A percentile compares a stretch with the other conserved stretches of the same genome.
Evolutionary conservation across 108 stramenopile genomes (phyloP).

Genomic region (Skeletonema potamos): DNA sequence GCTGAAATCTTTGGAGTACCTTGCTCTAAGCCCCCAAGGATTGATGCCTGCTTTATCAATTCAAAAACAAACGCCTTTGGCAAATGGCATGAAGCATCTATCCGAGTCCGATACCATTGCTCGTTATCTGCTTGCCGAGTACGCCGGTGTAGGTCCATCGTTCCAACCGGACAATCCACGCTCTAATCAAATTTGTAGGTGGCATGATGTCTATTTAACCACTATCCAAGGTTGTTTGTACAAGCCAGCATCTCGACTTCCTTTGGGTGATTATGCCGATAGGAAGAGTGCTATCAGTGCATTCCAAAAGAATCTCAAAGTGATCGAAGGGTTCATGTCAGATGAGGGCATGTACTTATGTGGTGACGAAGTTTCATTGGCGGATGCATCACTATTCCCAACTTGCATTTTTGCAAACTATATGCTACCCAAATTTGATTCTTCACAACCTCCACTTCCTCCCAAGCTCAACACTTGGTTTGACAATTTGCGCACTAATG

Average conservation of each 20-base stretch:
- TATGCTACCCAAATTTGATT: conserved; percentile 93
- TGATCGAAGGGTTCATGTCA: conserved; percentile 72
- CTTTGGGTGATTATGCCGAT: conserved; percentile 78
- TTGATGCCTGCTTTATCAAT: conserved; percentile 81
- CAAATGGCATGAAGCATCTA: conserved; percentile 13
- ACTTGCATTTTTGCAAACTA: conserved; percentile 79
- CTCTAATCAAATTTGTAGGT: conserved; percentile 83
- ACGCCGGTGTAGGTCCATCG: conserved; percentile 67
- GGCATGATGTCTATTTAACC: conserved; percentile 92
- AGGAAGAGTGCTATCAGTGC: conserved; percentile 80
- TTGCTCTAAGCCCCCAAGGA: conserved; percentile 83
- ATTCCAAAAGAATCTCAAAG: conserved; percentile 65
- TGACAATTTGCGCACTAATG: conserved; percentile 57
- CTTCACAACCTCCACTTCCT: conserved; percentile 51
- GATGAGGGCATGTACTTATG: conserved; percentile 73
- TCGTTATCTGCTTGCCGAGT: conserved; percentile 76
- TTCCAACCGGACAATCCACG: conserved; percentile 83
- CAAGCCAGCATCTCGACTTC: conserved; percentile 68
- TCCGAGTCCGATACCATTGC: conserved; percentile 90
- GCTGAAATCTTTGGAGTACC: conserved; percentile 79
- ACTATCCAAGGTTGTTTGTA: conserved; percentile 93
- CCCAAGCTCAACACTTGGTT: conserved; percentile 68
- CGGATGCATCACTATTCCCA: conserved; percentile 92
- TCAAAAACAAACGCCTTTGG: conserved; percentile 23
- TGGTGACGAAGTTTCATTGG: conserved; percentile 86